Percentiles rank a stretch among this genome's conserved stretches.
Conservation (phyloP, 2,329 filamentous ascomycete genomes). For the Cytospora chrysosperma region DNA sequence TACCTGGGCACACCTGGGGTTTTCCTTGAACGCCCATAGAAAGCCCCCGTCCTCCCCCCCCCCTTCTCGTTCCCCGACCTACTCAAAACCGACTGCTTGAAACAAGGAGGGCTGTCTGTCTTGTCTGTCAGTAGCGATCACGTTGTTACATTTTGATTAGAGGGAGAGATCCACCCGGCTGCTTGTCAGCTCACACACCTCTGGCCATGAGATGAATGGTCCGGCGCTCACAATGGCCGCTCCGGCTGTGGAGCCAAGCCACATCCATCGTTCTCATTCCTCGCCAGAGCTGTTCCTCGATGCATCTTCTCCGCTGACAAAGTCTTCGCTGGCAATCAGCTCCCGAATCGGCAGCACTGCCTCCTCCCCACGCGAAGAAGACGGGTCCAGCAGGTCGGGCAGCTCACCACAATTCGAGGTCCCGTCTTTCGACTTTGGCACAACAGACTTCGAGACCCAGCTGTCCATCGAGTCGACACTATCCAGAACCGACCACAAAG, state of each 20-base stretch:
- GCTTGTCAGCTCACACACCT: slow-evolving; percentile 21
- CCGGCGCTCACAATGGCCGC: slow-evolving; percentile 41
- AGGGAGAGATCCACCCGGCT: slow-evolving; percentile 7
- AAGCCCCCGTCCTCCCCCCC: neutral
- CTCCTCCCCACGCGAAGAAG: slow-evolving; percentile 6
- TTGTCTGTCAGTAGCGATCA: slow-evolving; percentile 19
- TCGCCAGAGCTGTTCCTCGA: slow-evolving; percentile 32
- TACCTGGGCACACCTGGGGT: neutral
- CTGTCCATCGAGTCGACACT: slow-evolving; percentile 39
- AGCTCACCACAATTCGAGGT: slow-evolving; percentile 45
- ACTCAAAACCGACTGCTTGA: slow-evolving; percentile 5
- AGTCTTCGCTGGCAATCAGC: slow-evolving; percentile 22
- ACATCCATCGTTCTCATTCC: slow-evolving; percentile 35
- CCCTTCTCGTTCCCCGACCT: neutral
- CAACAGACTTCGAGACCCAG: slow-evolving; percentile 46
- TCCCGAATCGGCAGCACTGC: slow-evolving; percentile 14
- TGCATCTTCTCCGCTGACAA: slow-evolving; percentile 28
- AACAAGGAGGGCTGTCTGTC: slow-evolving; percentile 8
- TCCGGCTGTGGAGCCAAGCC: slow-evolving; percentile 34
- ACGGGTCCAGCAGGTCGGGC: neutral
- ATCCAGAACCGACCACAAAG: slow-evolving; percentile 23
- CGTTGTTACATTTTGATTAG: slow-evolving; percentile 15
- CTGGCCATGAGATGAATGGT: slow-evolving; percentile 45
- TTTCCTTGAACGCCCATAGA: neutral
- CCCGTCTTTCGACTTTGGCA: slow-evolving; percentile 51